Evolutionary conservation across 2,329 filamentous ascomycete species (phyloP), one percentile per base, ranked within the genome.

Genomic region (Dactylellina drechsleri): DNA sequence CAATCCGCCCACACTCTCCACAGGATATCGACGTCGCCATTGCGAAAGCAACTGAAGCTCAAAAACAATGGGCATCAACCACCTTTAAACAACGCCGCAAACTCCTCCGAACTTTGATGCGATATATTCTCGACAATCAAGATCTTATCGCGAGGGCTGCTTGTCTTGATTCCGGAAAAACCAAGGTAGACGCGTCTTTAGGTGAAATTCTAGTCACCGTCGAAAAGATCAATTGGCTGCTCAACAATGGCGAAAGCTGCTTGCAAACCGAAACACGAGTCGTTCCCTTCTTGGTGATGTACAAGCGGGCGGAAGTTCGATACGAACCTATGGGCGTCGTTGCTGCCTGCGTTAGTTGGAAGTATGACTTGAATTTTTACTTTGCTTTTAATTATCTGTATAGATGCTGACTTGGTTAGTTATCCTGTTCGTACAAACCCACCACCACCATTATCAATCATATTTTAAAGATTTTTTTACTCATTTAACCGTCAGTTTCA

Each of bases 291-390:
- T 86, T 99, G 77, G 96, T 99, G 92, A 88, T 89, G 83, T 97
- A 98, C 83, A 99, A 99, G 86, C 89, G 87, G 81, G 97, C 97
- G 81, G 90, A 89, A 76, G 93, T 99, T 28, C 84, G 87, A 58
- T 99, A 96, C 82, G 93, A 99, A 82, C 94, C 95, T 13, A 84
- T 98, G 18, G 95, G 95, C 15, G 92, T 99, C 41, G 92, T 99
- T 4, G 90, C 92, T 10, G 94, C 95, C 16, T 90, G 94, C 61
- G 92, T 99, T 50, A 95, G 91, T 81, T 99, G 95, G 95, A 99
- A 99, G 84, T 98, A 93, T 36, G 7, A 4, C 31, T 50, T 66
- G 16, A 18, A 31, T 4, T 2, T 31, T 47, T 23, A 8, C 10
- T 20, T 23, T 59, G 7, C 20, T 64, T 45, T 47, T 52, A 82